Evolutionary conservation across 2,329 filamentous ascomycete genomes (phyloP), one percentile per base, ranked within the genome.

Genomic region (Ophiocordyceps robertsii): DNA sequence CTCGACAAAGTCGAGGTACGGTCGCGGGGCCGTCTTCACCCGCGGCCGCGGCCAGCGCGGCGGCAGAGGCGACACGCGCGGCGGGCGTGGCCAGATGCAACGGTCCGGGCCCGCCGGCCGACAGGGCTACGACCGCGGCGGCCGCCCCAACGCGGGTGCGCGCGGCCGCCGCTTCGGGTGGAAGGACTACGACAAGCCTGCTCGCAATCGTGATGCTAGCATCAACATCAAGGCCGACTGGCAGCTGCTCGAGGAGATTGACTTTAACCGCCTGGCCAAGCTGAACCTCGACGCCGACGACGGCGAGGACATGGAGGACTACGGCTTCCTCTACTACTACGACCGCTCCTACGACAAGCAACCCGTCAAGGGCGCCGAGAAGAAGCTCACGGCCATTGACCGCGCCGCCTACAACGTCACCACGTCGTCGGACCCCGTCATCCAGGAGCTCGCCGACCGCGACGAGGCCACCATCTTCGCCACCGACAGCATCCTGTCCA

Each of bases 181-280:
- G 90, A 94, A 92, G 68, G 92, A 98, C 63, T 95, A 88, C 62
- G 92, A 98, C 71, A 96, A 96, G 80, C 92, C 92, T 47, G 79
- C 90, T 63, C 82, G 92, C 57, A 95, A 94, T 67, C 85, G 92
- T 47, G 92, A 98, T 68, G 84, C 90, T 11, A 95, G 88, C 31
- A 86, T 98, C 59, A 90, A 90, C 68, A 88, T 96, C 66, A 93
- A 93, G 68, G 78, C 89, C 19, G 89, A 95, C 62, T 98, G 92
- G 92, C 76, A 80, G 58, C 77, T 98, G 68, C 72, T 95, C 56
- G 92, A 98, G 69, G 92, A 98, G 74, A 95, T 98, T 62, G 92
- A 98, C 66, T 98, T 94, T 70, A 90, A 87, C 70, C 84, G 92
- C 52, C 77, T 98, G 53, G 75, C 78, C 53, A 98, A 98, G 76